These are phyloP conservation scores for Aspergillus versicolor DNA, from an alignment of 2,329 filamentous ascomycete genomes.

Conservation along the genomic window DNA sequence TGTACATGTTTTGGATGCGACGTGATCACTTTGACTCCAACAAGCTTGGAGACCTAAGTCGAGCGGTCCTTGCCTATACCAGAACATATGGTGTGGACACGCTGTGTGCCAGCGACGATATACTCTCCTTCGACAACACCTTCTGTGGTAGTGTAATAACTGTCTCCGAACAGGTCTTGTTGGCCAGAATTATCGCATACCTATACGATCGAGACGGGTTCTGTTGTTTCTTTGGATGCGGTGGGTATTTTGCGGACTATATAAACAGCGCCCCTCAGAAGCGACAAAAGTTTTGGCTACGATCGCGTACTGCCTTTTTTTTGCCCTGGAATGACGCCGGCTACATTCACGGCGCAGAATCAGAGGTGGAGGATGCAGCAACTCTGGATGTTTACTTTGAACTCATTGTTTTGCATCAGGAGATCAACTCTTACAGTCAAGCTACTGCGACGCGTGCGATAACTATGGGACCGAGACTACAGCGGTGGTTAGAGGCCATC, in stretches of 20 bases:
- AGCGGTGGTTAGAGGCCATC: conserved; percentile 1
- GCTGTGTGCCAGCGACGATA: conserved; percentile 6
- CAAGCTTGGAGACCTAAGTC: conserved; percentile 8
- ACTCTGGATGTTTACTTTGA: conserved; percentile 13
- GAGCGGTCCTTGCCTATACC: background rate
- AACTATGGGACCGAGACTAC: background rate
- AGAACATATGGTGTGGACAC: conserved; percentile 4
- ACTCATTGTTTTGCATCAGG: conserved; percentile 11
- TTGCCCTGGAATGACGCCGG: background rate
- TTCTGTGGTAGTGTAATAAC: background rate
- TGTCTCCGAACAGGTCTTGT: conserved; percentile 9
- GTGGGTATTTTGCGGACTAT: conserved; percentile 9
- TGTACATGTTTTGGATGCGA: conserved; percentile 16
- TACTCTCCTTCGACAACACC: background rate
- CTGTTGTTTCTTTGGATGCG: conserved; percentile 14
- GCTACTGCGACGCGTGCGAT: background rate
- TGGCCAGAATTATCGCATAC: conserved; percentile 11
- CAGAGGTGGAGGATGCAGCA: conserved; percentile 6
- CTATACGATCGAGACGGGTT: conserved; percentile 13
- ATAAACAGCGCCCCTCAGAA: conserved; percentile 5
- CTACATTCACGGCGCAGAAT: background rate
- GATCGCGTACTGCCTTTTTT: conserved; percentile 8
- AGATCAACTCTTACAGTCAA: conserved; percentile 11
- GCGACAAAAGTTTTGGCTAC: conserved; percentile 7
- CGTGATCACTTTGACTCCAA: conserved; percentile 1